phyloP scores from a whole-genome alignment of 208 protist genomes.

The Trypanosoma mega region DNA sequence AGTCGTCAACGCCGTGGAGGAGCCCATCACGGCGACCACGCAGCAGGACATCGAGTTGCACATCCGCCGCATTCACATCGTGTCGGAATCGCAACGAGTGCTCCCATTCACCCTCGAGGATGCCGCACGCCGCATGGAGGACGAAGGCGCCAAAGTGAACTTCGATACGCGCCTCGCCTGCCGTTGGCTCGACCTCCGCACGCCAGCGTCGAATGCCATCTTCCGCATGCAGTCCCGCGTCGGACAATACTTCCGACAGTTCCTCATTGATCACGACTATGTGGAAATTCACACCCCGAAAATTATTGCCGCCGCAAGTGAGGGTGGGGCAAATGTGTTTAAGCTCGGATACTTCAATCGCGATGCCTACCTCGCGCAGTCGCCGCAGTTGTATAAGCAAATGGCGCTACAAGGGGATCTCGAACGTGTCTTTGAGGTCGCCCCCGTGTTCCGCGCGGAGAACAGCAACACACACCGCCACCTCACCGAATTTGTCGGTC shows the following conservation, averaged over 20 bases:
- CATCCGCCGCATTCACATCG: constrained; percentile 71
- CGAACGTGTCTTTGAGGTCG: constrained; percentile 94
- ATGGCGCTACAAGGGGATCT: constrained; percentile 98
- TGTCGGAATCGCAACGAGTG: constrained; percentile 81
- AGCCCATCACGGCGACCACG: constrained; percentile 80
- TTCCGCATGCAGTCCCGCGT: constrained; percentile 96
- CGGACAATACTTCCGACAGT: constrained; percentile 95
- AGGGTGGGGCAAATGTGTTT: constrained; percentile 96
- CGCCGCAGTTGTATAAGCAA: constrained; percentile 99
- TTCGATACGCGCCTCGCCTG: constrained; percentile 96
- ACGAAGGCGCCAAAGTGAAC: constrained; percentile 83
- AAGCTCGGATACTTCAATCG: constrained; percentile 93
- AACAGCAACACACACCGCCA: constrained; percentile 99
- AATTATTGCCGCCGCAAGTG: constrained; percentile 96
- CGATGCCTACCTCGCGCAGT: constrained; percentile 98
- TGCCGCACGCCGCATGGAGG: constrained; percentile 65
- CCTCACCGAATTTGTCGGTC: constrained; percentile 99
- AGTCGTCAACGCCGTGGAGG: constrained; percentile 49
- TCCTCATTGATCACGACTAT: constrained; percentile 93
- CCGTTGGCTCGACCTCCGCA: constrained; percentile 97
- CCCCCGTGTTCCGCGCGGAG: constrained; percentile 98
- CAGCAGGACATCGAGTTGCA: constrained; percentile 83
- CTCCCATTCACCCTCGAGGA: constrained; percentile 94
- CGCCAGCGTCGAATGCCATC: constrained; percentile 95
- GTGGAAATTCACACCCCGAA: constrained; percentile 99